A percentile compares a stretch with the other conserved stretches of the same genome.
phyloP scores from a whole-genome alignment of 768 basidiomycete genomes.

The Guyanaporus albipodus region DNA sequence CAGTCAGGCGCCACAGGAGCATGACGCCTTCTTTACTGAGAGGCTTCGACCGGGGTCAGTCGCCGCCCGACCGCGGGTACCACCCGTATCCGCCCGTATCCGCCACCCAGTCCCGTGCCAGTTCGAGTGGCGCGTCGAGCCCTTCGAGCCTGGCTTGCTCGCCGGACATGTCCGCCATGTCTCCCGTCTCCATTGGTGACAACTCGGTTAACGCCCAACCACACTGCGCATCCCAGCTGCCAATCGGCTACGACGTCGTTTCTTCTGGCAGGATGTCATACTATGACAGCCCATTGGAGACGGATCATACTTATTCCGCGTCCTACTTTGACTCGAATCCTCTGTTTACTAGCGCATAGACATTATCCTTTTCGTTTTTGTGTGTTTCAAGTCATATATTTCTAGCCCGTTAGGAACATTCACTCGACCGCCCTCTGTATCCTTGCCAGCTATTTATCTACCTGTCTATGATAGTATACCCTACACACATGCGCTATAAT shows the following conservation, averaged over 20 bases:
- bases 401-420: constrained; percentile 15
- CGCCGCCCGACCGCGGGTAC: constrained; percentile 47
- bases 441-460: constrained; percentile 24
- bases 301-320: constrained; percentile 18
- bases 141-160: constrained; percentile 28
- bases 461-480: constrained; percentile 14
- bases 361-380: neutral
- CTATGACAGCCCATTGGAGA: constrained; percentile 25
- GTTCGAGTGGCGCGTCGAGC: constrained; percentile 28
- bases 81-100: constrained; percentile 48
- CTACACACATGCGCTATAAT: constrained; percentile 9
- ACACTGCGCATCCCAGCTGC: constrained; percentile 21
- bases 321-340: constrained; percentile 22
- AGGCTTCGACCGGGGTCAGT: constrained; percentile 46
- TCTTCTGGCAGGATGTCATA: constrained; percentile 26
- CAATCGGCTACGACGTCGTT: constrained; percentile 21
- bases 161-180: constrained; percentile 25
- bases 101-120: constrained; percentile 25
- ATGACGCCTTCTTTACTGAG: constrained; percentile 68
- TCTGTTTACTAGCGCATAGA: constrained; percentile 25
- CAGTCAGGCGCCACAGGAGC: constrained; percentile 66
- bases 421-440: constrained; percentile 24
- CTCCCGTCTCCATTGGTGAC: constrained; percentile 17
- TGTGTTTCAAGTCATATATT: constrained; percentile 3
- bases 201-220: constrained; percentile 12